Evolutionary conservation across 805 yeast genomes (phyloP), one percentile per base, ranked within the genome.

Genomic region (Suhomyces sp.): DNA sequence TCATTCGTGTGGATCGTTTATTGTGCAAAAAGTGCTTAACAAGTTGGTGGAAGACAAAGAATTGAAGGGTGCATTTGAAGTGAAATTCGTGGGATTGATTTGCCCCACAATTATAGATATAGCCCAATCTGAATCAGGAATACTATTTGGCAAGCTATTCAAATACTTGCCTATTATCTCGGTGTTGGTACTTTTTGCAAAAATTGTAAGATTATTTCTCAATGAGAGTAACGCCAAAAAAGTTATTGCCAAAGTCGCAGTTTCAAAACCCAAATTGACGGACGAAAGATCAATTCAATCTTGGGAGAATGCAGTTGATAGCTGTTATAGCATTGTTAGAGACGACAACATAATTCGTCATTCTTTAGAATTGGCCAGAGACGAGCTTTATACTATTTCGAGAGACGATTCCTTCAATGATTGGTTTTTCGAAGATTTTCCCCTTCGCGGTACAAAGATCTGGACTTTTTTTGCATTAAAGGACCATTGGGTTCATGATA

Each of bases 41-140:
- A 51, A 57, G 27, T 53, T 73, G 33, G 40, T 57, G 7, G 55
- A 57, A 22, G 73, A 69, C 44, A 41, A 53, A 0, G 63, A 56
- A 12, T 46, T 72, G 27, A 50, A 61, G 2, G 58, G 57, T 2
- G 54, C 60, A 17, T 57, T 69, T 25, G 55, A 67, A 4, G 66
- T 82, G 29, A 66, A 63, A 48, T 75, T 81, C 50, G 73, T 80
- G 19, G 89, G 90, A 0, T 69, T 87, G 48, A 70, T 87, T 17
- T 85, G 88, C 49, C 96, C 96, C 1, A 86, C 94, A 0, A 73
- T 87, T 19, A 72, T 76, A 21, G 85, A 86, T 57, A 82, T 87
- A 29, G 82, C 82, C n/a, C 57, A 62, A 27, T 71, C 77, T 6
- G 62, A 57, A 22, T 67, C 74, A 7, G 79, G 79, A 1, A 56